Percentiles rank a stretch among this genome's conserved stretches.
Conservation (phyloP, 495 filamentous ascomycete genomes). For the Hypoxylon lienhwacheense region DNA sequence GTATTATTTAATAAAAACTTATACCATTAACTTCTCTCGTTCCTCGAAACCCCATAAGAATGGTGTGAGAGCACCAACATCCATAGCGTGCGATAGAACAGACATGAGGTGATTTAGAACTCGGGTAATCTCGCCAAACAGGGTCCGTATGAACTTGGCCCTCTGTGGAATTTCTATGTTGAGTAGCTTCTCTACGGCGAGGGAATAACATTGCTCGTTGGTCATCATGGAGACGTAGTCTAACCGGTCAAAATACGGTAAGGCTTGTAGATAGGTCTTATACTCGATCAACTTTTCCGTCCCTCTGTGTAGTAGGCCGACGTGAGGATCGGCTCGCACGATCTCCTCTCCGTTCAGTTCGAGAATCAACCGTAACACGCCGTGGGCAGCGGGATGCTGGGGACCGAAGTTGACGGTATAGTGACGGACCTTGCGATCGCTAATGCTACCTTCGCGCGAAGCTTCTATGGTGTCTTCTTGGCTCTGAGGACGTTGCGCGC, state of each 20-base stretch:
- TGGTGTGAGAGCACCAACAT: conserved; percentile 96
- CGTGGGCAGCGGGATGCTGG: conserved; percentile 98
- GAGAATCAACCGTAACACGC: conserved; percentile 95
- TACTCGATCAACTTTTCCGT: conserved; percentile 99
- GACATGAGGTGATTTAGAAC: conserved; percentile 98
- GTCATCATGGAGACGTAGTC: conserved; percentile 99
- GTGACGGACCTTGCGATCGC: conserved; percentile 88
- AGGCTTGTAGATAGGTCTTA: conserved; percentile 96
- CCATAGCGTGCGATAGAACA: conserved; percentile 97
- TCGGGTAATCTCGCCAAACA: conserved; percentile 97
- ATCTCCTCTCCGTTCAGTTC: conserved; percentile 99
- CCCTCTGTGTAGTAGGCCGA: conserved; percentile 92
- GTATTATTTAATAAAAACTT: conserved; percentile 9
- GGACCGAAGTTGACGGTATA: conserved; percentile 99
- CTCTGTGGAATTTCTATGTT: conserved; percentile 96
- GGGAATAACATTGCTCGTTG: conserved; percentile 95
- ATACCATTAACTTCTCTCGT: conserved; percentile 98
- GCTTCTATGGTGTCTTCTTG: conserved; percentile 50
- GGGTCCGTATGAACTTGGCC: conserved; percentile 93
- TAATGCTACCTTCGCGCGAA: conserved; percentile 51
- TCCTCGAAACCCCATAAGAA: conserved; percentile 99
- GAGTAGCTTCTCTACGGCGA: conserved; percentile 96
- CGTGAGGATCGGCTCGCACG: conserved; percentile 92
- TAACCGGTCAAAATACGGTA: conserved; percentile 98
- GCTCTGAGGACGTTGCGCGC: conserved; percentile 52